Evolutionary conservation across 306 rosid genomes (phyloP).

Genomic region (Lathyrus aphaca): DNA sequence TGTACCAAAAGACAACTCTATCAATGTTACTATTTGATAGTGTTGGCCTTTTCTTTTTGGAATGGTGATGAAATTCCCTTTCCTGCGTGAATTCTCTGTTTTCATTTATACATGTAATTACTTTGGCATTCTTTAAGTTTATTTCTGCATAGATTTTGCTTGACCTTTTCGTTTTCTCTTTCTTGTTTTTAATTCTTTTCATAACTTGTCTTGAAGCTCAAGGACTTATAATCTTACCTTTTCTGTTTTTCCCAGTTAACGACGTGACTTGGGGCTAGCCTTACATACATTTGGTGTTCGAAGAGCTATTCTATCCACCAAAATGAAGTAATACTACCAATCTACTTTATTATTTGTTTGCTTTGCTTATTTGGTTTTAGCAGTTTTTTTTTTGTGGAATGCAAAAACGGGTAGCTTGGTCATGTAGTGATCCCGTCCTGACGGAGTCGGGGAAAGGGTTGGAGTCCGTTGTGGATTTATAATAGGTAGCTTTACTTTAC

Average conservation of each 20-base stretch:
- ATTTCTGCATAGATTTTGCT: slow-evolving; percentile 26
- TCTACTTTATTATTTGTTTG: slow-evolving; percentile 21
- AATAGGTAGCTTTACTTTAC: no score
- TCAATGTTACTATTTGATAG: not conserved
- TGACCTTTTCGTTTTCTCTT: not conserved
- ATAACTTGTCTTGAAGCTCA: slow-evolving; percentile 25
- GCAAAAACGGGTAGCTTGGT: not conserved
- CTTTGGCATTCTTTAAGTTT: slow-evolving; percentile 20
- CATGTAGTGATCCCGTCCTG: not conserved
- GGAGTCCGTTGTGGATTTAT: no score
- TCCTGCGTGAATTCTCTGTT: slow-evolving; percentile 25
- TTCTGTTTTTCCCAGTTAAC: slow-evolving; percentile 45
- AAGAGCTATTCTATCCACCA: slow-evolving; percentile 45
- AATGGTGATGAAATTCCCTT: slow-evolving; percentile 11
- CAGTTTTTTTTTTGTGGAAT: not conserved
- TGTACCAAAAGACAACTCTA: slow-evolving; percentile 5
- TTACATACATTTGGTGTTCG: slow-evolving; percentile 35
- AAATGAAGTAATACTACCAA: slow-evolving; percentile 63
- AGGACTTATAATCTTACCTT: slow-evolving; percentile 34
- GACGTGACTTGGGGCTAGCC: slow-evolving; percentile 41
- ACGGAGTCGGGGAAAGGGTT: no score
- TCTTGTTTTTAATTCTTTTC: not conserved
- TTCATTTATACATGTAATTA: slow-evolving; percentile 3
- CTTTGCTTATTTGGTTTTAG: slow-evolving; percentile 22
- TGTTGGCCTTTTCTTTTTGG: not conserved